Evolutionary conservation across 768 basidiomycete species (phyloP).

Genomic region (Russula sp.): DNA sequence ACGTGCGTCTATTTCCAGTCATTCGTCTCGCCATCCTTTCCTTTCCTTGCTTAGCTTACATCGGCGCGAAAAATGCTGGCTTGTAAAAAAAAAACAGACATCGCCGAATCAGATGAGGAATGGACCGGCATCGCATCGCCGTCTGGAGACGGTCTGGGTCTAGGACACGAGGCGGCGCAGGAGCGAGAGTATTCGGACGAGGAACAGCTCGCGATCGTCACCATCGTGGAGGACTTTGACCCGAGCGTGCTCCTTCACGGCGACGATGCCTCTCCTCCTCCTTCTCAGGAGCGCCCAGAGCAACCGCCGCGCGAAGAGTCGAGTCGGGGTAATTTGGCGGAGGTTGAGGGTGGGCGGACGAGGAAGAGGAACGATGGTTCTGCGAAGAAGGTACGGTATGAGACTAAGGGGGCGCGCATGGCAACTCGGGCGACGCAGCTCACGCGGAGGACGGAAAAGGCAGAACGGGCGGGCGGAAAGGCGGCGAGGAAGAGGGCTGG

Average conservation of each 20-base stretch:
- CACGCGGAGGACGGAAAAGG: slow-evolving; percentile 60
- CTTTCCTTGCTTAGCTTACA: not conserved
- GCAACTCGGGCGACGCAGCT: slow-evolving; percentile 56
- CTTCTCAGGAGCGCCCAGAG: slow-evolving; percentile 3
- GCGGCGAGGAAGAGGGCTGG: slow-evolving; percentile 36
- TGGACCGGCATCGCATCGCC: slow-evolving; percentile 39
- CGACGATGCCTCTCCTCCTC: not conserved
- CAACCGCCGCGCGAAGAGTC: slow-evolving; percentile 23
- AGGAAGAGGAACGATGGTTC: slow-evolving; percentile 8
- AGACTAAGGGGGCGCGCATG: slow-evolving; percentile 61
- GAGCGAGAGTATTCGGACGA: slow-evolving; percentile 54
- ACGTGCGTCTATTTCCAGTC: slow-evolving; percentile 1
- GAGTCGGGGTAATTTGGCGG: slow-evolving; percentile 1
- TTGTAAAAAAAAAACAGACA: too few relatives aligned
- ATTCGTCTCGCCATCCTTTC: not conserved
- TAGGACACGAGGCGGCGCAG: too few relatives aligned
- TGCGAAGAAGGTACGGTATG: slow-evolving; percentile 46
- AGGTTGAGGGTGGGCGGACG: not conserved
- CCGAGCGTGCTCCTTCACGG: slow-evolving; percentile 51
- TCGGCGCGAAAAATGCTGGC: not conserved
- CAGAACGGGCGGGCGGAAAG: slow-evolving; percentile 62
- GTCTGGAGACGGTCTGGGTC: not conserved
- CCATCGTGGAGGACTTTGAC: slow-evolving; percentile 89
- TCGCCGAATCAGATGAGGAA: slow-evolving; percentile 36
- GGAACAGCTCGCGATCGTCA: slow-evolving; percentile 81